Conservation (phyloP, 73 alveolate genomes). For the Effrenium voratum region DNA sequence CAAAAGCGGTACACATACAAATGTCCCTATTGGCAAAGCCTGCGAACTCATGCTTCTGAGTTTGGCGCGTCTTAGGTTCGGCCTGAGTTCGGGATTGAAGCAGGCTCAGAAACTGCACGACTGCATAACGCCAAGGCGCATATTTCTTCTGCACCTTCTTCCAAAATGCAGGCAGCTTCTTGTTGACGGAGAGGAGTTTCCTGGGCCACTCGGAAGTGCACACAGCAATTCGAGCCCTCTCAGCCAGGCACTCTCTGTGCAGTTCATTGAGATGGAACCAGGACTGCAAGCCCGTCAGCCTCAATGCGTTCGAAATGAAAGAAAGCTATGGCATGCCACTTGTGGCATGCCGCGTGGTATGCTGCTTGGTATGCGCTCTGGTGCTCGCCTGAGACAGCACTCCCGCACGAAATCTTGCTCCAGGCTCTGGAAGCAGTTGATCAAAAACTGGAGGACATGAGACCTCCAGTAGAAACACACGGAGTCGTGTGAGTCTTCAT, state of each 20-base stretch:
- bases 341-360: neutral
- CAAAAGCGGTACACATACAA: neutral
- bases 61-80: constrained; percentile 57
- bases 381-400: constrained; percentile 54
- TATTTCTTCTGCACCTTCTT: constrained; percentile 92
- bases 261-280: constrained; percentile 90
- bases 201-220: neutral
- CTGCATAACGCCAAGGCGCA: neutral
- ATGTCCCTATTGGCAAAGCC: neutral
- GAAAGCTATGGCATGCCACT: neutral
- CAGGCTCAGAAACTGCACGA: neutral
- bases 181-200: constrained; percentile 78
- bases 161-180: constrained; percentile 91
- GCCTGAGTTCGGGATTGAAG: neutral
- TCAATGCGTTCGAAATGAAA: neutral
- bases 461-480: neutral
- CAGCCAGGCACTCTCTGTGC: constrained; percentile 79
- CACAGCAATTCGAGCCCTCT: neutral
- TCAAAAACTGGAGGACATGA: constrained; percentile 69
- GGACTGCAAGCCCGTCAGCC: constrained; percentile 93
- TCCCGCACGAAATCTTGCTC: constrained; percentile 89
- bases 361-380: neutral
- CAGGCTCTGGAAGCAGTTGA: constrained; percentile 91
- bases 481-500: neutral
- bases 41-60: neutral